Percentiles rank a stretch among this genome's conserved stretches.
Evolutionary conservation across 768 basidiomycete genomes (phyloP).

Genomic region (Amanita fuliginea): DNA sequence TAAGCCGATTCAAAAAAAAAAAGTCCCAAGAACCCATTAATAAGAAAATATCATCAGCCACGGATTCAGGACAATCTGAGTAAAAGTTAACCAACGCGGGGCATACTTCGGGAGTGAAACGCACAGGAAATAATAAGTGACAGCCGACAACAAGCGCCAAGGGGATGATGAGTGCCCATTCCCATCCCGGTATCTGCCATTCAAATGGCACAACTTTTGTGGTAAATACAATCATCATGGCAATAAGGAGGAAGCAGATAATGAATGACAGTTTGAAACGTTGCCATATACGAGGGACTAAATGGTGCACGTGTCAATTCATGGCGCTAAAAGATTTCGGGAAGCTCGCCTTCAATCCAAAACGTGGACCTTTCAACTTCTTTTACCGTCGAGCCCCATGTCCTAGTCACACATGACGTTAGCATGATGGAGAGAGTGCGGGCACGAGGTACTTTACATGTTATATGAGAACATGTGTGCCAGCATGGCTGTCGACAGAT

Average conservation of each 20-base stretch:
- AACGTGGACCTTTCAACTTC: constrained; percentile 84
- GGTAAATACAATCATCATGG: constrained; percentile 51
- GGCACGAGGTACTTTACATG: constrained; percentile 21
- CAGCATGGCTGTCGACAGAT: constrained; percentile 54
- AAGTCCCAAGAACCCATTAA: constrained; percentile 13
- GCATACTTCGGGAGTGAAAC: constrained; percentile 13
- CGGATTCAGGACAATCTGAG: constrained; percentile 67
- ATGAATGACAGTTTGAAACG: constrained; percentile 70
- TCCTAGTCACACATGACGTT: constrained; percentile 21
- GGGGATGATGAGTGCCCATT: constrained; percentile 70
- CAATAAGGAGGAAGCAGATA: constrained; percentile 46
- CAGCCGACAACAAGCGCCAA: constrained; percentile 56
- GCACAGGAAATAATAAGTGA: constrained; percentile 63
- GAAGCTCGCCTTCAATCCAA: constrained; percentile 55
- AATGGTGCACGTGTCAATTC: constrained; percentile 1
- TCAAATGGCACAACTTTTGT: constrained; percentile 44
- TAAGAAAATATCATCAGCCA: constrained; percentile 80
- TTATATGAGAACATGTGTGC: constrained; percentile 60
- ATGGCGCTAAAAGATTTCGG: background rate
- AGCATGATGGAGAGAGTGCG: background rate
- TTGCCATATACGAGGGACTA: constrained; percentile 69
- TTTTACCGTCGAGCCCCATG: constrained; percentile 54
- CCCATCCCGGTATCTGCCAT: constrained; percentile 53
- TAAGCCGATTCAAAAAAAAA: background rate
- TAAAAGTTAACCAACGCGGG: constrained; percentile 1